phyloP scores from a whole-genome alignment of 2,329 filamentous ascomycete species.

The Myriosclerotinia scirpicola region DNA sequence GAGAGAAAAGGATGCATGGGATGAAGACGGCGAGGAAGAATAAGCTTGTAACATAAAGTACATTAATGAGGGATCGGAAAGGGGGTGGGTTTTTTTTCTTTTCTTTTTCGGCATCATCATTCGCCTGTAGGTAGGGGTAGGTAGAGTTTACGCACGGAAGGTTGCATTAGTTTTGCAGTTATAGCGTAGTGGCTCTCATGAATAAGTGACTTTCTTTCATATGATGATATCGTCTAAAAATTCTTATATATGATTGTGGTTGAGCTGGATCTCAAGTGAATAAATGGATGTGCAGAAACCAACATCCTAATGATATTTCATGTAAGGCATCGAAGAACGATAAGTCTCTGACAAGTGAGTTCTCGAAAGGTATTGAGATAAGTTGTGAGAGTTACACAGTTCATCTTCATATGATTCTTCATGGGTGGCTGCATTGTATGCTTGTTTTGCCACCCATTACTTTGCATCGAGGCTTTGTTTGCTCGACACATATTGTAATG shows the following conservation, averaged over 20 bases:
- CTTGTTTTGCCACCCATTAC: not conserved
- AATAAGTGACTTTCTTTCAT: not conserved
- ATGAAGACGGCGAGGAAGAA: slow-evolving; percentile 54
- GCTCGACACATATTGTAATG: too few relatives aligned
- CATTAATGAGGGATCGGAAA: not conserved
- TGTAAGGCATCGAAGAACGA: not conserved
- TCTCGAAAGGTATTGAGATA: not conserved
- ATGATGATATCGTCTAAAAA: not conserved
- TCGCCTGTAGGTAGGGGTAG: not conserved
- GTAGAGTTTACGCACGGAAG: not conserved
- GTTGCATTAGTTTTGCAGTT: slow-evolving; percentile 15
- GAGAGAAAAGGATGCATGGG: slow-evolving; percentile 78
- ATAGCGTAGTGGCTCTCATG: slow-evolving; percentile 5
- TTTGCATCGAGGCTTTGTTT: not conserved
- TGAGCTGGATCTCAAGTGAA: not conserved
- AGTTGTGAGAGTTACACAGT: slow-evolving; percentile 5
- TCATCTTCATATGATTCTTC: not conserved
- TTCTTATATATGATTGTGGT: not conserved
- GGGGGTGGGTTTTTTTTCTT: not conserved
- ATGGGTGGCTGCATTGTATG: not conserved
- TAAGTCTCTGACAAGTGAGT: not conserved
- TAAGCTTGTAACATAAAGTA: slow-evolving; percentile 24
- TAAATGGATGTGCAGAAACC: not conserved
- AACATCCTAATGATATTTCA: not conserved
- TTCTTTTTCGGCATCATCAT: not conserved